Base-by-base conservation (phyloP, 768 basidiomycete genomes). In the Hebeloma cylindrosporum region DNA sequence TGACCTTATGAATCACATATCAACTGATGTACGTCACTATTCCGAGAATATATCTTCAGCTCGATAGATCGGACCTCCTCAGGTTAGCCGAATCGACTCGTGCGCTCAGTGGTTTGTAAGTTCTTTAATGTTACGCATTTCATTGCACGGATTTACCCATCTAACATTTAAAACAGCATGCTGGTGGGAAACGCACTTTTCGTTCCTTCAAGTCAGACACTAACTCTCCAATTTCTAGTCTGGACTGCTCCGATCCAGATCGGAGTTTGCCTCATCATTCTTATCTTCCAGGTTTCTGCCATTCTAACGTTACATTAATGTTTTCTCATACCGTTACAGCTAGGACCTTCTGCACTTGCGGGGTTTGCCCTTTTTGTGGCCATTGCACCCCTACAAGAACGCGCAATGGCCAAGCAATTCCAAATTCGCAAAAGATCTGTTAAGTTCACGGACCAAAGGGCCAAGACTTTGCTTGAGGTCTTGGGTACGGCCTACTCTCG, bases 241-340 rank as follows among this genome's bases (percentile, higher is more conserved):
- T 85, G 83, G 83, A 84, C 83, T 0, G 81, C 82, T 2, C 83
- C 83, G 1, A 82, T 85, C 20, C 83, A 86, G 64, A 73, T 80
- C 14, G 66, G 65, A 0, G 66, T 84, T 36, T 82, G 80, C 48
- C 60, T 85, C 25, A 75, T 80, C 36, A 77, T 84, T 40, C 65
- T 84, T n/a, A 60, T 80, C 7, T 69, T 74, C 7, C 72, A 82
- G 65, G 82, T 81, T 6, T 14, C 10, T 20, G 14, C 9, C 5
- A 7, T 18, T 17, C 30, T 28, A 26, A 7, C 28, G 18, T 2
- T 4, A 17, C 13, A 6, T 21, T 16, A n/a, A 8, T 8, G 9
- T 29, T 41, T 35, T 43, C 21, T 52, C 4, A 41, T 37, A 7
- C 32, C 14, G 40, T 13, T 29, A 29, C 29, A 85, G 80, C 73